phyloP scores from a whole-genome alignment of 2,329 filamentous ascomycete genomes.

The Penicillium digitatum region DNA sequence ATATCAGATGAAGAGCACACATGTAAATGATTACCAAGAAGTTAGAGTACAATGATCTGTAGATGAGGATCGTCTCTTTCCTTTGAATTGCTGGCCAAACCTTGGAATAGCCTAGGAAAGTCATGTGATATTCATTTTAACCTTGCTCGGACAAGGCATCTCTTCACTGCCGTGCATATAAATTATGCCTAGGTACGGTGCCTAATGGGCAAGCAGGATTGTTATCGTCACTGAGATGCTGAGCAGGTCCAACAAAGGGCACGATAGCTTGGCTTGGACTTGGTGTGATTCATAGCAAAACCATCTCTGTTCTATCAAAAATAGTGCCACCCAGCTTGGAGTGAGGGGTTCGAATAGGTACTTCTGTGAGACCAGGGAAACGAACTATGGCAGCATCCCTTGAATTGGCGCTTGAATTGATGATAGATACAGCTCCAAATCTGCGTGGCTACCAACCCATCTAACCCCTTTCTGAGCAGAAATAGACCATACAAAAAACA shows the following conservation, averaged over 20 bases:
- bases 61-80: background rate
- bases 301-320: background rate
- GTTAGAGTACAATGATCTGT: background rate
- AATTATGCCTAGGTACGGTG: too few relatives aligned
- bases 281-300: background rate
- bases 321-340: background rate
- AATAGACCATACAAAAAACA: slow-evolving; percentile 31
- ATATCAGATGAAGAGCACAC: too few relatives aligned
- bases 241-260: background rate
- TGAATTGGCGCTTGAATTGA: slow-evolving; percentile 32
- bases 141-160: background rate
- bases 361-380: background rate
- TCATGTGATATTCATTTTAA: background rate
- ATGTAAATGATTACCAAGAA: background rate
- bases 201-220: too few relatives aligned
- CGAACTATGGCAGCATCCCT: slow-evolving; percentile 21
- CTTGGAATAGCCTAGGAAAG: background rate
- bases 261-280: background rate
- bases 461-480: slow-evolving; percentile 32
- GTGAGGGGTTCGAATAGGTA: background rate
- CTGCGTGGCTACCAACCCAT: slow-evolving; percentile 24
- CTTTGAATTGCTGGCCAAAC: background rate
- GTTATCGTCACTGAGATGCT: too few relatives aligned
- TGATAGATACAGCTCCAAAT: slow-evolving; percentile 39
- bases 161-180: too few relatives aligned